phyloP scores from a whole-genome alignment of 331 rosid species.

The Prunus yedoensis region DNA sequence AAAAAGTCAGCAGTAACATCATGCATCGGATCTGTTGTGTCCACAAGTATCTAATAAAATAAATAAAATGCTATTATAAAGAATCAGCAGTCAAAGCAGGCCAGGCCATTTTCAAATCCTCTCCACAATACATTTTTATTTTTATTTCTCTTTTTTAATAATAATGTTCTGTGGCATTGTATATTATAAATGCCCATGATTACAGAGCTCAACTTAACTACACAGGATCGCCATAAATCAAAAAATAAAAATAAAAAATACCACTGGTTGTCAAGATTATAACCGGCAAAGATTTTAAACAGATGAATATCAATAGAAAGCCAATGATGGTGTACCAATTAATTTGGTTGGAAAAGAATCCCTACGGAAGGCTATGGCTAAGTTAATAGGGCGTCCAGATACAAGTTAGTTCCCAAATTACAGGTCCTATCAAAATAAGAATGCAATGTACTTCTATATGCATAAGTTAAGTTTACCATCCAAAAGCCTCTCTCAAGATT shows the following conservation, averaged over 20 bases:
- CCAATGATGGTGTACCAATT: neutral
- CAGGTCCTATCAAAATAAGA: no score
- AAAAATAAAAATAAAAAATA: no score
- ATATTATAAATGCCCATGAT: neutral
- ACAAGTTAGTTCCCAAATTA: neutral
- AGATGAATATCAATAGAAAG: neutral
- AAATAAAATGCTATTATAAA: neutral
- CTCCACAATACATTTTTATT: neutral
- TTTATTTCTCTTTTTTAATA: no score
- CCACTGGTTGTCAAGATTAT: neutral
- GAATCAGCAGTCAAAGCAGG: neutral
- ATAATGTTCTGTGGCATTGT: neutral
- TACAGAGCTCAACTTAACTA: neutral
- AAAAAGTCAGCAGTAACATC: slow-evolving; percentile 11
- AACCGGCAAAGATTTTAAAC: neutral
- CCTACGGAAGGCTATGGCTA: no score
- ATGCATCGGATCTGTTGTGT: neutral
- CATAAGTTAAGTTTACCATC: neutral
- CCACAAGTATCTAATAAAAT: neutral
- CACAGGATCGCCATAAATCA: no score
- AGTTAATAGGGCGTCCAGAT: no score
- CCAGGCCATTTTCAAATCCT: neutral
- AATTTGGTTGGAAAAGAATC: no score
- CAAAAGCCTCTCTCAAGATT: neutral
- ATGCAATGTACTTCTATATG: neutral